Conservation (phyloP, 768 basidiomycete species). For the Mycena kentingensis region DNA sequence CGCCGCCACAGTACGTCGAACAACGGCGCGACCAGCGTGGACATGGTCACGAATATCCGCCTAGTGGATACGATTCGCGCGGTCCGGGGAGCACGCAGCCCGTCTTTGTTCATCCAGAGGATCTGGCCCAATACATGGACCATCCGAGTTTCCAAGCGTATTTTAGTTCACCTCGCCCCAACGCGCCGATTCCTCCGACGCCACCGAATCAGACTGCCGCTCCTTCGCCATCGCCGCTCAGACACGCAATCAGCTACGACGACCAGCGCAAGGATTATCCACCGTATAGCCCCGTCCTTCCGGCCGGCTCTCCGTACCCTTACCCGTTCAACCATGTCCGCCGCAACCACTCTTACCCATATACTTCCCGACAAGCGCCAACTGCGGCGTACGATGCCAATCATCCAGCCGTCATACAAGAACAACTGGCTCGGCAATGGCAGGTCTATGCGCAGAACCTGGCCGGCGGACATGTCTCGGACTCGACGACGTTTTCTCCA, state of each 20-base stretch:
- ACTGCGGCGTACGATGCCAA: slow-evolving; percentile 42
- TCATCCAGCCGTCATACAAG: slow-evolving; percentile 55
- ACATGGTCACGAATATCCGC: slow-evolving; percentile 36
- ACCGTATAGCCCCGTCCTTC: slow-evolving; percentile 54
- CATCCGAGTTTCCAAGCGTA: slow-evolving; percentile 63
- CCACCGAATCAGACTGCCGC: slow-evolving; percentile 76
- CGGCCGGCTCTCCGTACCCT: slow-evolving; percentile 76
- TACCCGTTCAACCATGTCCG: slow-evolving; percentile 76
- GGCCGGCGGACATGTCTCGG: slow-evolving; percentile 55
- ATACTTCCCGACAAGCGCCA: slow-evolving; percentile 34
- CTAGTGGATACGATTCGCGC: slow-evolving; percentile 27
- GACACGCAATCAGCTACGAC: slow-evolving; percentile 49
- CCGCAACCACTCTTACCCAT: slow-evolving; percentile 47
- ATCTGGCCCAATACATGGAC: slow-evolving; percentile 59
- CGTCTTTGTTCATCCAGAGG: slow-evolving; percentile 52
- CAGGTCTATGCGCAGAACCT: slow-evolving; percentile 78
- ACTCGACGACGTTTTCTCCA: slow-evolving; percentile 79
- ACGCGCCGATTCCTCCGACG: slow-evolving; percentile 79
- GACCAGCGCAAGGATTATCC: slow-evolving; percentile 39
- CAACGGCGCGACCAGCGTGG: slow-evolving; percentile 29
- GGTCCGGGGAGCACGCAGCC: slow-evolving; percentile 36
- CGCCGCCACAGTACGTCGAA: slow-evolving; percentile 33
- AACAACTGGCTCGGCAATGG: slow-evolving; percentile 75
- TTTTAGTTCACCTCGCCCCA: slow-evolving; percentile 61
- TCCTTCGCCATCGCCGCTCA: slow-evolving; percentile 68